Base-by-base conservation (phyloP, 73 alveolate species). In the Diophrys sp. region DNA sequence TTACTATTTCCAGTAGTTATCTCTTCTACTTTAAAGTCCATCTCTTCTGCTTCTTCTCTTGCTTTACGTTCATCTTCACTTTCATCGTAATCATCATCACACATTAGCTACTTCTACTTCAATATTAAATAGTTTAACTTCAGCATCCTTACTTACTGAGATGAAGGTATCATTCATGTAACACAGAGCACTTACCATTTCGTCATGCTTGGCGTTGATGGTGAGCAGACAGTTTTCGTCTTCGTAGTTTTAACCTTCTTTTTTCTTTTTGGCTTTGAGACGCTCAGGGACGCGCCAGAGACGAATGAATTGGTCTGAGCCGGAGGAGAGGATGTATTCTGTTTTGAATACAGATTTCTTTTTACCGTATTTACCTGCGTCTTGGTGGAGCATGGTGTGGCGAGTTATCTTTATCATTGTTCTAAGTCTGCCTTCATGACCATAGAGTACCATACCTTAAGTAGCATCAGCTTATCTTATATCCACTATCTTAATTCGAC, bases 321-420 rank as follows among this genome's bases (percentile, higher is more conserved):
- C 62, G 18, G 62, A 44, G 62, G 62, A 44, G 18, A 44, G 62
- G 18, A 44, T 44, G 62, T 44, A 44, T 44, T 44, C 62, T 44
- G 62, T 44, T 18, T 44, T 44, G 62, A 44, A 44, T 44, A 44
- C 62, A 11, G 62, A 44, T 44, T 44, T 44, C 62, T 44, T 44
- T 44, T 44, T 44, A 44, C 62, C 62, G 62, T 11, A 44, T 44
- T 44, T 44, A 44, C 62, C 62, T 44, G 62, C 62, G 62, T 44
- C 62, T 44, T 44, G 62, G 18, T 44, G 62, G 62, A 44, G 62
- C 18, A 11, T 11, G 18, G 62, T 44, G 18, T 44, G 62, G 18
- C 62, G 62, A 44, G 18, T 44, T 11, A 44, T 44, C 18, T 44
- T 44, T 11, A 44, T 44, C 62, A 44, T 44, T 11, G 62, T 44